These are phyloP conservation scores for Panellus pusillus DNA, from an alignment of 768 basidiomycete species.

Conservation along the genomic window DNA sequence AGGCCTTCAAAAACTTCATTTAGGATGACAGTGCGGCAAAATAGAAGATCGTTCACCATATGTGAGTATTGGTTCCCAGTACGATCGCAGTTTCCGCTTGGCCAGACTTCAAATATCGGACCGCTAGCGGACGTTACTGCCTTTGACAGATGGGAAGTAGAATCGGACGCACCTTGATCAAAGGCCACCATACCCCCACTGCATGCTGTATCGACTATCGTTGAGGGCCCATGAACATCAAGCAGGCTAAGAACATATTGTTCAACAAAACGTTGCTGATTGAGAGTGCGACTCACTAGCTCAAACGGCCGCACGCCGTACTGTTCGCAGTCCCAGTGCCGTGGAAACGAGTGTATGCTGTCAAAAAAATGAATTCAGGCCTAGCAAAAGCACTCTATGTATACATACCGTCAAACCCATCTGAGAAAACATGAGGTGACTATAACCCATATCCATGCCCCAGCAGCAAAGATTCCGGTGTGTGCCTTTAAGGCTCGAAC, in stretches of 20 bases:
- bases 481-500: constrained; percentile 34
- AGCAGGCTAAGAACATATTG: constrained; percentile 25
- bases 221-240: constrained; percentile 36
- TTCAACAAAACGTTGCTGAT: too few relatives aligned
- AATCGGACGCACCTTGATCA: constrained; percentile 28
- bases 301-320: constrained; percentile 35
- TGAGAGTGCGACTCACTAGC: constrained; percentile 30
- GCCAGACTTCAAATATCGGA: constrained; percentile 32
- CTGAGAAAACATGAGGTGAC: constrained; percentile 30
- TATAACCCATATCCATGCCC: constrained; percentile 34
- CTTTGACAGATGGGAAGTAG: background rate
- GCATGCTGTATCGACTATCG: constrained; percentile 37
- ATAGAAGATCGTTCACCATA: constrained; percentile 23
- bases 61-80: constrained; percentile 33
- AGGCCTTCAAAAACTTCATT: constrained; percentile 24
- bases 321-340: constrained; percentile 35
- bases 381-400: background rate
- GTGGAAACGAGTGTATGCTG: constrained; percentile 35
- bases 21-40: background rate
- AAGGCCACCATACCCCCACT: constrained; percentile 35
- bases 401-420: constrained; percentile 32
- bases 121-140: constrained; percentile 22
- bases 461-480: constrained; percentile 35
- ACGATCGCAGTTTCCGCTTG: constrained; percentile 37
- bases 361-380: background rate